Evolutionary conservation across 148 eudicot species (phyloP).

Genomic region (Limonium bicolor): DNA sequence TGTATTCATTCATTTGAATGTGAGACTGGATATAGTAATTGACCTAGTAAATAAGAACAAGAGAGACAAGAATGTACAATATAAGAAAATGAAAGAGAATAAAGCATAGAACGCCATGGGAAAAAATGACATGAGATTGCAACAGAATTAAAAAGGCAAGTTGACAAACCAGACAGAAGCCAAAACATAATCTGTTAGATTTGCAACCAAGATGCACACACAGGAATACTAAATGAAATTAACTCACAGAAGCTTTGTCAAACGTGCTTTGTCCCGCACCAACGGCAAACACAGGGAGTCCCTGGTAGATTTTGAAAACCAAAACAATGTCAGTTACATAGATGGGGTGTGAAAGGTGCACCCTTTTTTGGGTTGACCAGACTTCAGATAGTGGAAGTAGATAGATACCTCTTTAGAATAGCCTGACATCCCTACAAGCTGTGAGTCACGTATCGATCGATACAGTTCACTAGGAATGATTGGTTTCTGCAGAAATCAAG

Average conservation of each 20-base stretch:
- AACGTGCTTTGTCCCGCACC: constrained; percentile 90
- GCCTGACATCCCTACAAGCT: constrained; percentile 82
- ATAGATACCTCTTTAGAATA: constrained; percentile 70
- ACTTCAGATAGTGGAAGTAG: too few relatives aligned
- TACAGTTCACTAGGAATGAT: constrained; percentile 62
- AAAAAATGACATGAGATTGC: background rate
- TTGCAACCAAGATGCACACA: too few relatives aligned
- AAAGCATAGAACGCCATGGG: background rate
- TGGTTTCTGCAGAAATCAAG: constrained; percentile 54
- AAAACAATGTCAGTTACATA: background rate
- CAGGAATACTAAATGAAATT: background rate
- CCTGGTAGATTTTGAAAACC: constrained; percentile 23
- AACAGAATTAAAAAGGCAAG: background rate
- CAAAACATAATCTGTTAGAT: background rate
- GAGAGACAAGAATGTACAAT: too few relatives aligned
- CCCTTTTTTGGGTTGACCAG: too few relatives aligned
- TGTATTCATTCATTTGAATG: constrained; percentile 91
- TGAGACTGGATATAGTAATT: constrained; percentile 91
- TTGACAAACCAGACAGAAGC: background rate
- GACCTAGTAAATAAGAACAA: constrained; percentile 28
- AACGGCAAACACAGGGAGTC: constrained; percentile 78
- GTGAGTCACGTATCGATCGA: constrained; percentile 76
- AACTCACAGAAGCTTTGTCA: constrained; percentile 94
- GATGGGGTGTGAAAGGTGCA: too few relatives aligned
- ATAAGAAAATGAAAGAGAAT: too few relatives aligned